Conservation (phyloP, 441 rosid genomes). For the Erodium texanum region DNA sequence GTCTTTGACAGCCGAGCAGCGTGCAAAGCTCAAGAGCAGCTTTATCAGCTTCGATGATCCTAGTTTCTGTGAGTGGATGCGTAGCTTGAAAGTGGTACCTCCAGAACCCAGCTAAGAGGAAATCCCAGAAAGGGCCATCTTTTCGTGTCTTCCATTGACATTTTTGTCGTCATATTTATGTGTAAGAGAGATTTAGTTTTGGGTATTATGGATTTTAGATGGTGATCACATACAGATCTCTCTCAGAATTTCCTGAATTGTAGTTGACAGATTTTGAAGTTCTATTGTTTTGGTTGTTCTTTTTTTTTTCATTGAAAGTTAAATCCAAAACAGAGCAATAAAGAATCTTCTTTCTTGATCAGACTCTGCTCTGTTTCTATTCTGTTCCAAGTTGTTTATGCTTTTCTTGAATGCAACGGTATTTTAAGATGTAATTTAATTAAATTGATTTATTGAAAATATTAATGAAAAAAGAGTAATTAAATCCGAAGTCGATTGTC, state of each 20-base stretch:
- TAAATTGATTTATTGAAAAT: too few relatives aligned
- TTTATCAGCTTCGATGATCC: constrained; percentile 82
- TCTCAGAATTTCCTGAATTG: neutral
- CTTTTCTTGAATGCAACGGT: too few relatives aligned
- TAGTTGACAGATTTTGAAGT: neutral
- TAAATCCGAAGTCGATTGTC: too few relatives aligned
- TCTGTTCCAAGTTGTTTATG: too few relatives aligned
- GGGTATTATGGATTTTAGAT: neutral
- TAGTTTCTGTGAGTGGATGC: constrained; percentile 91
- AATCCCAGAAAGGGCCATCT: neutral
- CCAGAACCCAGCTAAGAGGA: constrained; percentile 67
- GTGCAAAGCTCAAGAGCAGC: constrained; percentile 69
- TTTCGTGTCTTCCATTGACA: too few relatives aligned
- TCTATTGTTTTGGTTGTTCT: neutral
- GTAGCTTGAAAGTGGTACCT: constrained; percentile 64
- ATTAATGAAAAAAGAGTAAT: too few relatives aligned
- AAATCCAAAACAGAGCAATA: neutral
- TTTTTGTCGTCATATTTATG: too few relatives aligned
- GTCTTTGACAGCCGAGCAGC: constrained; percentile 53
- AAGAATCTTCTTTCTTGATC: neutral
- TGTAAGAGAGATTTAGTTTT: too few relatives aligned
- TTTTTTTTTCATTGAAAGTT: neutral
- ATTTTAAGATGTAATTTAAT: too few relatives aligned
- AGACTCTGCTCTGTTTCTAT: neutral
- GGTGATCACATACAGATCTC: neutral